Percentiles rank a stretch among this genome's conserved stretches.
phyloP scores from a whole-genome alignment of 1,139 yeast species.

The Debaryomyces robertsiae region DNA sequence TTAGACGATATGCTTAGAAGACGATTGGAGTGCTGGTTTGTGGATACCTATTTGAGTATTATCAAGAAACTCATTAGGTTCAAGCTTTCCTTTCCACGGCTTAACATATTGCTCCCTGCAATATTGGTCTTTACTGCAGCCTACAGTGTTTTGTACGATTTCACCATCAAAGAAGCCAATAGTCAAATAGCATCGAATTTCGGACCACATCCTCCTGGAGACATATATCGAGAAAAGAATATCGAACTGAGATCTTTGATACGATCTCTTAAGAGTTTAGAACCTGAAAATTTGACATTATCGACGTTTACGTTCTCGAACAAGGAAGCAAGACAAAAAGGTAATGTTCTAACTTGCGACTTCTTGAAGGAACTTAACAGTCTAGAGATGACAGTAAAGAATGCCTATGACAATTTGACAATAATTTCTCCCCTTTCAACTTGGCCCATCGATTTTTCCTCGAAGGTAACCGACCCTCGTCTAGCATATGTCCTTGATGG shows the following conservation, averaged over 20 bases:
- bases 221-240: neutral
- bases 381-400: constrained; percentile 8
- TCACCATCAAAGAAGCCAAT: constrained; percentile 22
- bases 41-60: neutral
- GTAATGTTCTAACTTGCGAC: constrained; percentile 22
- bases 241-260: constrained; percentile 1
- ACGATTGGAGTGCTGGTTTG: no score
- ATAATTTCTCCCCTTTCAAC: constrained; percentile 27
- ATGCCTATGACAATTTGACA: constrained; percentile 9
- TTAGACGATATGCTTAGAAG: no score
- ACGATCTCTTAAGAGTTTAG: neutral
- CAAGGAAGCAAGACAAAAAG: constrained; percentile 8
- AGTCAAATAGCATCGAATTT: constrained; percentile 9
- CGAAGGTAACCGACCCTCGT: neutral
- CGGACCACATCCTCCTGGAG: neutral
- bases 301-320: constrained; percentile 2
- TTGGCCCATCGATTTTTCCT: constrained; percentile 18
- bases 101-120: constrained; percentile 50
- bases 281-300: constrained; percentile 1
- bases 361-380: constrained; percentile 17
- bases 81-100: constrained; percentile 9
- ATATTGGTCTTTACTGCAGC: constrained; percentile 52
- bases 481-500: constrained; percentile 16
- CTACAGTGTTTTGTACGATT: constrained; percentile 35
- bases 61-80: constrained; percentile 4